phyloP scores from a whole-genome alignment of 2,329 filamentous ascomycete genomes.

The Clarireedia monteithiana region DNA sequence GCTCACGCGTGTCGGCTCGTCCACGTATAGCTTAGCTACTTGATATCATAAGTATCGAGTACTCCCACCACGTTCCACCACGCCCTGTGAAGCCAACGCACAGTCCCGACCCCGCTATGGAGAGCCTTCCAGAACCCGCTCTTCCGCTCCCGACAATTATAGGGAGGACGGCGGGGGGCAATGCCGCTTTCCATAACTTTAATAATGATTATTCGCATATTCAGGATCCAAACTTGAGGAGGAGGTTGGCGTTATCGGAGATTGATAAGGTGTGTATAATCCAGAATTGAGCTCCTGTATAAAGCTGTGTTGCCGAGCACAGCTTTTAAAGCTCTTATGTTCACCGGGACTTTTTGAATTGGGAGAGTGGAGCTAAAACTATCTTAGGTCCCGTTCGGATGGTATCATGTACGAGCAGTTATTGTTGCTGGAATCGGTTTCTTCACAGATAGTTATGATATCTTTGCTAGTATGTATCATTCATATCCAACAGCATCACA shows the following conservation, averaged over 20 bases:
- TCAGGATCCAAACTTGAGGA: conserved; percentile 65
- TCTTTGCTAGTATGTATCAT: conserved; percentile 52
- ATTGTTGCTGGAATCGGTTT: conserved; percentile 75
- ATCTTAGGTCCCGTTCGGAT: conserved; percentile 53
- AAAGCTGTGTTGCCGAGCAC: not conserved
- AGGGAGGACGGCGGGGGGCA: conserved; percentile 48
- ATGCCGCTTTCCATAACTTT: conserved; percentile 67
- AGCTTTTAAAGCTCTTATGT: not conserved
- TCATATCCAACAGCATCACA: not conserved
- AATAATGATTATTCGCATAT: conserved; percentile 45
- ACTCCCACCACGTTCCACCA: no score
- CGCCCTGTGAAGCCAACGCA: no score
- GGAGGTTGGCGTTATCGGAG: conserved; percentile 67
- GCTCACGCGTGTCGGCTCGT: no score
- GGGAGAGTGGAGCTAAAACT: not conserved
- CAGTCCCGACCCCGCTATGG: conserved; percentile 11
- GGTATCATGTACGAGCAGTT: conserved; percentile 68
- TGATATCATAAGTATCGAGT: no score
- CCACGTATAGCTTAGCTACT: no score
- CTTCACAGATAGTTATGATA: conserved; percentile 75
- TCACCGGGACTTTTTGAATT: not conserved
- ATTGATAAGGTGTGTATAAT: conserved; percentile 30
- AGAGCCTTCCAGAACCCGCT: conserved; percentile 20
- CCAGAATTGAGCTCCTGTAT: conserved; percentile 36
- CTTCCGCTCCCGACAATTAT: conserved; percentile 6